Conservation (phyloP, 305 asterid genomes). For the Coffea humblotiana region DNA sequence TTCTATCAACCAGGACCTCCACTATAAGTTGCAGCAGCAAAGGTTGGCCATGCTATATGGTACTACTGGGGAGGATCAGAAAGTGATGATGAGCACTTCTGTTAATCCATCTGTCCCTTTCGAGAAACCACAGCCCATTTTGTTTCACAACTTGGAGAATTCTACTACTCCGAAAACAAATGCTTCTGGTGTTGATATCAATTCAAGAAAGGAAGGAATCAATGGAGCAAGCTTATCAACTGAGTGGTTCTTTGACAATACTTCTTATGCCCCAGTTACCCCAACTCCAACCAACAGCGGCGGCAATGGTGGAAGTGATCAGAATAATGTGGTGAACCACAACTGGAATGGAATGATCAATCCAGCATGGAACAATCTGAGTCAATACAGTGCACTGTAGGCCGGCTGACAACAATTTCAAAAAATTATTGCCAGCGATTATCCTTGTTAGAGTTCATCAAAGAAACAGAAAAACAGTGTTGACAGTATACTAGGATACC, state of each 20-base stretch:
- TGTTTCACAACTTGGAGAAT: constrained; percentile 57
- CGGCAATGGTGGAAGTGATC: constrained; percentile 29
- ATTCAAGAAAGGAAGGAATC: constrained; percentile 31
- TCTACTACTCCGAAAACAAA: constrained; percentile 21
- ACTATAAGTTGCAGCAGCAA: constrained; percentile 83
- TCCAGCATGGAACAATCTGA: constrained; percentile 55
- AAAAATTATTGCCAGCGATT: constrained; percentile 6
- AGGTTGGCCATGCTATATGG: constrained; percentile 59
- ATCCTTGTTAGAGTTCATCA: constrained; percentile 10
- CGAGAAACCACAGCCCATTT: constrained; percentile 54
- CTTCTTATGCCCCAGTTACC: constrained; percentile 25
- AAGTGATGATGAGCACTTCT: constrained; percentile 9
- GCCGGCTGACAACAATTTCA: constrained; percentile 8
- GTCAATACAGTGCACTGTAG: constrained; percentile 50
- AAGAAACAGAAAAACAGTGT: constrained; percentile 14
- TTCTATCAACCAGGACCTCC: constrained; percentile 80
- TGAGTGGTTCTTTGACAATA: constrained; percentile 46
- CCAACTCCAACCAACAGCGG: constrained; percentile 35
- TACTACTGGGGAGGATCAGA: constrained; percentile 26
- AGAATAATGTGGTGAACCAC: constrained; percentile 25
- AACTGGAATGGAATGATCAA: constrained; percentile 46
- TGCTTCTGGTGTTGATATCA: constrained; percentile 5
- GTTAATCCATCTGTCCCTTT: constrained; percentile 13
- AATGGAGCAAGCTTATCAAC: constrained; percentile 37
- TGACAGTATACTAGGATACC: not conserved